These are phyloP conservation scores for Syzygium oleosum DNA, from an alignment of 345 rosid species.

Conservation along the genomic window DNA sequence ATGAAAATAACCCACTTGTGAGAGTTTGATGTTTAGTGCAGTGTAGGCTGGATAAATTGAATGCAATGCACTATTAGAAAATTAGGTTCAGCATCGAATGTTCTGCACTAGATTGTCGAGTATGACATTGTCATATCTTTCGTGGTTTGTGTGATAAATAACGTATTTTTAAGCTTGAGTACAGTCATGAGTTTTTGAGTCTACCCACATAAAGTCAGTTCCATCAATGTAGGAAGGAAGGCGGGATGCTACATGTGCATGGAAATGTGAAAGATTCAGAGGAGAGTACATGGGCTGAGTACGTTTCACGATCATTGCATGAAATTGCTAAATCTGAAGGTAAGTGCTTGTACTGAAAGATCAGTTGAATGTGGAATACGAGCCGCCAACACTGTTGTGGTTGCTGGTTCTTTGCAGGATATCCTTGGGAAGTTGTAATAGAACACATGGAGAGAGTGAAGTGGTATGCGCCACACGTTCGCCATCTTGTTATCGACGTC, in stretches of 20 bases:
- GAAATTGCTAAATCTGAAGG: slow-evolving; percentile 73
- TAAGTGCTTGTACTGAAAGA: slow-evolving; percentile 3
- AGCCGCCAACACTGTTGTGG: not conserved
- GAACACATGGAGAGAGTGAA: slow-evolving; percentile 83
- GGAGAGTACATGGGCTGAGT: slow-evolving; percentile 45
- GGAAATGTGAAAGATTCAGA: slow-evolving; percentile 84
- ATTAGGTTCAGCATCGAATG: not conserved
- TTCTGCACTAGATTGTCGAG: not conserved
- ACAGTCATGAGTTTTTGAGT: not conserved
- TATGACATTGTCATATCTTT: not conserved
- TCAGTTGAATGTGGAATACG: not conserved
- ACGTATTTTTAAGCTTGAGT: not conserved
- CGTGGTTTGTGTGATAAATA: not conserved
- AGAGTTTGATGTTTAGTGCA: not conserved
- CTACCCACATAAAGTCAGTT: not conserved
- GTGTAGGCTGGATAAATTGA: not conserved
- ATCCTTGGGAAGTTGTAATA: slow-evolving; percentile 55
- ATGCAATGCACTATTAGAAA: not conserved
- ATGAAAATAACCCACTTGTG: not conserved
- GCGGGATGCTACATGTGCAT: slow-evolving; percentile 84
- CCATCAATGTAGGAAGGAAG: slow-evolving; percentile 46
- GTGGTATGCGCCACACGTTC: slow-evolving; percentile 92
- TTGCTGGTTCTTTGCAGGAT: slow-evolving; percentile 36
- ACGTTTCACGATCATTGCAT: slow-evolving; percentile 37
- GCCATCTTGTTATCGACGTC: slow-evolving; percentile 87